Base-by-base conservation (phyloP, 2,329 filamentous ascomycete species). In the Colletotrichum sp. region DNA sequence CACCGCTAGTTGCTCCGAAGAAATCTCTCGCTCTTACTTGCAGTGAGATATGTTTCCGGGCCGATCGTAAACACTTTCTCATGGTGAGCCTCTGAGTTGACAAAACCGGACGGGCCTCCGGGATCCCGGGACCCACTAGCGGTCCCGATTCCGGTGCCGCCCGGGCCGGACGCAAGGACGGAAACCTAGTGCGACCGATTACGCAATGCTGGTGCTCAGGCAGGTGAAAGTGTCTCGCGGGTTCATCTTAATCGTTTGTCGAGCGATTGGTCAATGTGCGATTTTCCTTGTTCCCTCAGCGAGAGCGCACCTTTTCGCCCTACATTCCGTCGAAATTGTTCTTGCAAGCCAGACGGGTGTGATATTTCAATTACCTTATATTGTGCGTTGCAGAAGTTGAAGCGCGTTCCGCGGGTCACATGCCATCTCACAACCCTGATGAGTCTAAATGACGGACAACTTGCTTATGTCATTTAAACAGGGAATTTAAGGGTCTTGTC, bases 401-500 rank as follows among this genome's bases (percentile, higher is more conserved):
- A 64, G n/a, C 60, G 32, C 32, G 60, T 64, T 39, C 13, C 18
- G 32, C 32, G 10, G 18, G 55, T 67, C 63, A 68, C 73, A 72
- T 68, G 69, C 34, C 59, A 49, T 36, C 44, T 62, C 36, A 18
- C n/a, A 5, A 44, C n/a, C n/a, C 15, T 44, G 36, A 39, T 12
- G 21, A 30, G 36, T 73, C 36, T 36, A 44, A 39, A 21, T 55
- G 34, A 44, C 10, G 21, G 63, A 24, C n/a, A 36, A 60, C n/a
- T 28, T 62, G 62, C 69, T 72, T 62, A 52, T 68, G 49, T 73
- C 64, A 73, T 64, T 28, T 12, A 18, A 32, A n/a, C 39, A 32
- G 26, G 57, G 69, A 68, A 68, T 39, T 44, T 28, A 65, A 30
- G 73, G 70, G 49, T 73, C 70, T 76, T 52, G 24, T 21, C 57